Base-by-base conservation (phyloP, 2,329 filamentous ascomycete species). In the Colletotrichum gloeosporioides region DNA sequence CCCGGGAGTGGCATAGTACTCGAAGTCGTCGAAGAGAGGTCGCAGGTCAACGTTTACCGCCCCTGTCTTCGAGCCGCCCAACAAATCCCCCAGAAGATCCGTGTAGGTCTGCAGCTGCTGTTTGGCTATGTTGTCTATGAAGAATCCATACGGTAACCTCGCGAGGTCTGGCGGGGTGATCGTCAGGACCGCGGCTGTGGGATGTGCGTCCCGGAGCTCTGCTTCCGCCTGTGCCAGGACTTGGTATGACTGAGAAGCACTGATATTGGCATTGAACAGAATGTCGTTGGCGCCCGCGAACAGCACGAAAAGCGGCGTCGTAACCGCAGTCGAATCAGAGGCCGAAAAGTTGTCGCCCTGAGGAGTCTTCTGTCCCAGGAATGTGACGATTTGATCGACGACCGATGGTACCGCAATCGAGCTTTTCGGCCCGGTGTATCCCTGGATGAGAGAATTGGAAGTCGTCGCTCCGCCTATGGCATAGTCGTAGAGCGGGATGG, bases 401-500 rank as follows among this genome's bases (percentile, higher is more conserved):
- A 76, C 57, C 6, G 74, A 73, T 15, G 74, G 70, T 13, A 76
- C 70, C 3, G 70, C 34, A 31, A 76, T 76, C 9, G 70, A 44
- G 10, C 34, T 39, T 4, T 68, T 55, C 16, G 74, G 57, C 36
- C 74, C 74, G n/a, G 74, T 76, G 65, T 63, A 73, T 0, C 74
- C 74, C n/a, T 76, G 70, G 12, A 76, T 18, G 7, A 76, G 22
- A 2, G 15, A 16, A 34, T 76, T 76, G 27, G 74, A 76, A 8
- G 74, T 66, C 5, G 74, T 76, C 9, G 74, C 70, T 29, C 74
- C 74, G 16, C 74, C 74, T 8, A 69, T 49, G 8, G 74, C 74
- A n/a, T 76, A 76, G 25, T 74, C 74, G 34, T 76, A 74, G n/a
- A 76, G 74, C 13, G 74, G 70, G 13, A 76, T 55, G n/a, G 74